Conservation (phyloP, 208 protist genomes). For the Leishmania tarentolae region DNA sequence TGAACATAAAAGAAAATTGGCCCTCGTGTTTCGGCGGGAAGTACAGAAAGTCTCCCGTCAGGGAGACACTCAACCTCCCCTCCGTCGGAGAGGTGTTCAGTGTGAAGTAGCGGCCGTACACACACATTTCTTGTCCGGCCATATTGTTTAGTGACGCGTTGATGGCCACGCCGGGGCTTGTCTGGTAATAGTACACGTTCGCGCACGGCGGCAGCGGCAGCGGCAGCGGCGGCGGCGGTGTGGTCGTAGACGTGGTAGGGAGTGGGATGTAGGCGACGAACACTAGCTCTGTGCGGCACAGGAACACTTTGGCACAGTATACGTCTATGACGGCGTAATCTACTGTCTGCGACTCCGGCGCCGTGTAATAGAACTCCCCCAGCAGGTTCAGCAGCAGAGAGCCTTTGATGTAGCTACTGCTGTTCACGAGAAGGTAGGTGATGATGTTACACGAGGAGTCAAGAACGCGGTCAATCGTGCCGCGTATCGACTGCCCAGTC, state of each 20-base stretch:
- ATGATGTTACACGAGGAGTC: conserved; percentile 37
- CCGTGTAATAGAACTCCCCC: conserved; percentile 68
- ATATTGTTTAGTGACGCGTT: conserved; percentile 64
- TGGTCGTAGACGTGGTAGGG: conserved; percentile 14
- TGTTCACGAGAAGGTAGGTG: conserved; percentile 47
- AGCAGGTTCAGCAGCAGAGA: conserved; percentile 69
- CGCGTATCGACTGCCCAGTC: conserved; percentile 43
- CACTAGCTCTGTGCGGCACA: conserved; percentile 54
- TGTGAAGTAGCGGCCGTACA: conserved; percentile 74
- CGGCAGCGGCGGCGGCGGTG: conserved; percentile 35
- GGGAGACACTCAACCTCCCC: conserved; percentile 52
- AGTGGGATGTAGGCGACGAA: conserved; percentile 58
- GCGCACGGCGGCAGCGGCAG: conserved; percentile 62
- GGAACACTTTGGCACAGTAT: conserved; percentile 49
- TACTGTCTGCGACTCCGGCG: conserved; percentile 47
- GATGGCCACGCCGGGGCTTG: conserved; percentile 44
- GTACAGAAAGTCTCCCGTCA: conserved; percentile 78
- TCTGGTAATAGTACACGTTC: conserved; percentile 81
- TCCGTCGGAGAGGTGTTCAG: conserved; percentile 41
- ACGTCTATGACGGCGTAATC: conserved; percentile 58
- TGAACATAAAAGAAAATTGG: conserved; percentile 63
- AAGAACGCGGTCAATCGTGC: conserved; percentile 37
- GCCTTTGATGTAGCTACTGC: conserved; percentile 25
- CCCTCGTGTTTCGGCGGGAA: conserved; percentile 39
- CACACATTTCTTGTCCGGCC: conserved; percentile 62